Base-by-base conservation (phyloP, 1,284 basidiomycete genomes). In the Trichosporon inkin region DNA sequence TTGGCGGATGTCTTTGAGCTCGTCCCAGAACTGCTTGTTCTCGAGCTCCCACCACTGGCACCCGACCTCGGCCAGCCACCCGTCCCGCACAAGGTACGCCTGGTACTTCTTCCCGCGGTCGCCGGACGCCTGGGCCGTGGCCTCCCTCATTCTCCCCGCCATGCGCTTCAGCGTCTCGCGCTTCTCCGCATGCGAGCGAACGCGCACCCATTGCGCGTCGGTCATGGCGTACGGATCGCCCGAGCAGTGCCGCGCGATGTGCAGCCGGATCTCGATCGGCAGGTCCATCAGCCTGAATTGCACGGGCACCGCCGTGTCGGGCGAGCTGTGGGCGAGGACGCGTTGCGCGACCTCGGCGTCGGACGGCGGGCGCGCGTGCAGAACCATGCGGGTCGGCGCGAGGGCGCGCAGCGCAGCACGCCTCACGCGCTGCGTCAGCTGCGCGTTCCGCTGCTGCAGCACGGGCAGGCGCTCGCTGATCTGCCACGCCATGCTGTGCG, bases 21-120 rank as follows among this genome's bases (percentile, higher is more conserved):
- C n/a, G n/a, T 60, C 58, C 58, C 58, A 63, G 53, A 35, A 60
- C 3, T 39, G 36, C 55, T 40, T 24, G 38, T 61, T 49, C 39
- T 66, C 61, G 40, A 63, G 52, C 60, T 76, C 74, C 74, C 74
- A 76, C 60, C 64, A 65, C 47, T 75, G 70, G 64, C 71, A 75
- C 34, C 53, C 59, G 3, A 68, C 62, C 59, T 61, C 67, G 19
- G 39, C 56, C 10, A 75, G 62, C 72, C 72, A 76, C 22, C 66
- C 69, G 3, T 69, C 67, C 53, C 57, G 60, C 37, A 71, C 55
- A 22, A 65, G 64, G 47, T 60, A 53, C 17, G 47, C 53, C 17
- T 60, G 60, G 32, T 63, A 62, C 57, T 49, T 64, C 53, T 28
- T 52, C 37, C 38, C 53, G 32, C 57, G 39, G 37, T 62, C 61